phyloP scores from a whole-genome alignment of 2,329 filamentous ascomycete genomes.

The Triangularia verruculosa region DNA sequence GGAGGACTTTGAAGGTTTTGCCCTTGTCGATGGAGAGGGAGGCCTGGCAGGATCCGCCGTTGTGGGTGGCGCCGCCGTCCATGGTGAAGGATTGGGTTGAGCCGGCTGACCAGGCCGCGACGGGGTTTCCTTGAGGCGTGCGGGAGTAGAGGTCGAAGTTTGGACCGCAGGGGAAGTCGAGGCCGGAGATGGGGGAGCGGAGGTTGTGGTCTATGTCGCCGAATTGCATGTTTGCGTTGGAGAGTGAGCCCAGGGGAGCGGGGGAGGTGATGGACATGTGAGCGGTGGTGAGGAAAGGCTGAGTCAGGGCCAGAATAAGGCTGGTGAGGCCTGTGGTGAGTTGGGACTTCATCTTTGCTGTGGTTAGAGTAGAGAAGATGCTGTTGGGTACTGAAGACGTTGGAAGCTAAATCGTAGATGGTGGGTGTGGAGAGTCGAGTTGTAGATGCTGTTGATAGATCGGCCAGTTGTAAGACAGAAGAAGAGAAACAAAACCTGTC shows the following conservation, averaged over 20 bases:
- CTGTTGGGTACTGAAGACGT: neutral
- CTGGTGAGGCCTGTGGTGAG: slow-evolving; percentile 35
- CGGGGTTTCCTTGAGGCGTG: slow-evolving; percentile 47
- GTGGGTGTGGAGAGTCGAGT: neutral
- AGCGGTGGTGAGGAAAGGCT: slow-evolving; percentile 33
- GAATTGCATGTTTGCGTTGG: slow-evolving; percentile 43
- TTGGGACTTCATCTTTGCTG: slow-evolving; percentile 5
- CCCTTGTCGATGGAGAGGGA: slow-evolving; percentile 73
- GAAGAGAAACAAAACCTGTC: neutral
- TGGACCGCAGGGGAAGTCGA: slow-evolving; percentile 70
- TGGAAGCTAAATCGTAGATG: neutral
- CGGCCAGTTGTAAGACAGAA: neutral
- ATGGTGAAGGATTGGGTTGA: slow-evolving; percentile 60
- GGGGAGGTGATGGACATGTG: slow-evolving; percentile 57
- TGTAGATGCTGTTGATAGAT: neutral
- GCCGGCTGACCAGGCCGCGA: slow-evolving; percentile 61
- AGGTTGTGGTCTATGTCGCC: slow-evolving; percentile 66
- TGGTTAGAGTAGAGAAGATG: neutral
- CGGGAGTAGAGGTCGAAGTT: slow-evolving; percentile 45
- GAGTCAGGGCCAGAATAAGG: slow-evolving; percentile 12
- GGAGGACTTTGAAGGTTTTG: slow-evolving; percentile 62
- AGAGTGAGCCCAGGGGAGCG: slow-evolving; percentile 48
- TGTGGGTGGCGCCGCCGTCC: slow-evolving; percentile 59
- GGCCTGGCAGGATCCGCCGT: slow-evolving; percentile 73
- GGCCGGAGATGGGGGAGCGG: slow-evolving; percentile 62